Percentiles rank a stretch among this genome's conserved stretches.
Evolutionary conservation across 129 eudicot species (phyloP).

Genomic region (Rutidosis leptorrhynchoides): DNA sequence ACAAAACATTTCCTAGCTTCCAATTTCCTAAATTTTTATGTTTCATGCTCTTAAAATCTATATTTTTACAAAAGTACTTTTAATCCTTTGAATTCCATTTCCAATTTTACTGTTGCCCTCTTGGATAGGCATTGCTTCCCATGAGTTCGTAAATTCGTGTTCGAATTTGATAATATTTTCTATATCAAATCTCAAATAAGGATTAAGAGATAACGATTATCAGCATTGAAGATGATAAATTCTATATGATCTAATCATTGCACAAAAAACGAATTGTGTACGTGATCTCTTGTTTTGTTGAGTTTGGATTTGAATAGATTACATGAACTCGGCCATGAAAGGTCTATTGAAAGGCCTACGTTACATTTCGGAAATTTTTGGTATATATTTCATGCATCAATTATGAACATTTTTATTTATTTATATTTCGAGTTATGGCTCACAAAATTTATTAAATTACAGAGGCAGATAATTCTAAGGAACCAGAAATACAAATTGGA

Average conservation of each 20-base stretch:
- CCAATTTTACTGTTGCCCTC: not conserved
- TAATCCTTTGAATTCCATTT: conserved; percentile 15
- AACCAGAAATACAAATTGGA: conserved; percentile 71
- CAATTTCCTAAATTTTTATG: conserved; percentile 21
- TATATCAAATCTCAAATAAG: not conserved
- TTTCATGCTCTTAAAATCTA: conserved; percentile 10
- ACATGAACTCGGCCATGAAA: conserved; percentile 37
- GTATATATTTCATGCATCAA: conserved; percentile 1
- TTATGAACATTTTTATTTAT: not conserved
- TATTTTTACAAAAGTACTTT: conserved; percentile 17
- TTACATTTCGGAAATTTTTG: conserved; percentile 43
- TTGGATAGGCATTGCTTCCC: conserved; percentile 11
- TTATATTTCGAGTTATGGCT: conserved; percentile 7
- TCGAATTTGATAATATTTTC: not conserved
- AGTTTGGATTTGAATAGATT: not conserved
- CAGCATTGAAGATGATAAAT: conserved; percentile 8
- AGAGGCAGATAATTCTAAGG: conserved; percentile 63
- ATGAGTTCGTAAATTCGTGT: conserved; percentile 12
- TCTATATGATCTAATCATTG: conserved; percentile 10
- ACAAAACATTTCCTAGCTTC: conserved; percentile 33
- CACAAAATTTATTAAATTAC: not conserved
- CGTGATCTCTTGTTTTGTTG: conserved; percentile 18
- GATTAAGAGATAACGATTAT: not conserved
- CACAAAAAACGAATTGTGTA: not conserved
- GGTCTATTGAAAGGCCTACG: conserved; percentile 51